Percentiles rank a stretch among this genome's conserved stretches.
These are phyloP conservation scores for Trichophyton verrucosum DNA, from an alignment of 2,329 filamentous ascomycete species.

Conservation along the genomic window DNA sequence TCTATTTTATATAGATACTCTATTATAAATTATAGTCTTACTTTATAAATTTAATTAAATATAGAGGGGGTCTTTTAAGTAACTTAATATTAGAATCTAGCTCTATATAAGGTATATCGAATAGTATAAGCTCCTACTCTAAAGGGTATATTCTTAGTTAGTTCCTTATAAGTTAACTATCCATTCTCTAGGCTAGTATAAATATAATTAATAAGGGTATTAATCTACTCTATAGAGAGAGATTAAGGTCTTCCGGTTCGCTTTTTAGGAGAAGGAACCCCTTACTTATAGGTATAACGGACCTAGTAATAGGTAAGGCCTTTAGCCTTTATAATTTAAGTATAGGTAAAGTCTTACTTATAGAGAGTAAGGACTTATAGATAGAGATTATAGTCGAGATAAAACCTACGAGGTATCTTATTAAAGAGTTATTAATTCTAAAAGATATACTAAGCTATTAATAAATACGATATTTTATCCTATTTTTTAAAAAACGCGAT, in stretches of 20 bases:
- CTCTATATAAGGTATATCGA: background rate
- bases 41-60: too few species aligned
- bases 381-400: background rate
- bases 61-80: background rate
- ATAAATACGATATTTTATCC: too few species aligned
- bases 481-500: too few species aligned
- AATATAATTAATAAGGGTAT: background rate
- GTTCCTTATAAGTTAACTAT: background rate
- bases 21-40: too few species aligned
- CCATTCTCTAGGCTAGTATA: background rate
- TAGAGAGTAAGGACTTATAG: background rate
- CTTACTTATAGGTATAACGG: background rate
- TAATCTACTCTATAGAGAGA: background rate
- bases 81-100: background rate
- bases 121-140: background rate
- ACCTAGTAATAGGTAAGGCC: background rate
- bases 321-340: background rate
- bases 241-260: background rate
- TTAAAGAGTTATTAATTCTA: too few species aligned
- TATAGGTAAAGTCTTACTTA: background rate
- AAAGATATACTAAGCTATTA: too few species aligned
- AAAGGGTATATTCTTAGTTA: background rate
- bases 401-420: background rate
- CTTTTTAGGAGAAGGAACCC: background rate
- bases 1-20: too few species aligned